These are phyloP conservation scores for Salix udensis DNA, from an alignment of 345 rosid species.

Conservation along the genomic window DNA sequence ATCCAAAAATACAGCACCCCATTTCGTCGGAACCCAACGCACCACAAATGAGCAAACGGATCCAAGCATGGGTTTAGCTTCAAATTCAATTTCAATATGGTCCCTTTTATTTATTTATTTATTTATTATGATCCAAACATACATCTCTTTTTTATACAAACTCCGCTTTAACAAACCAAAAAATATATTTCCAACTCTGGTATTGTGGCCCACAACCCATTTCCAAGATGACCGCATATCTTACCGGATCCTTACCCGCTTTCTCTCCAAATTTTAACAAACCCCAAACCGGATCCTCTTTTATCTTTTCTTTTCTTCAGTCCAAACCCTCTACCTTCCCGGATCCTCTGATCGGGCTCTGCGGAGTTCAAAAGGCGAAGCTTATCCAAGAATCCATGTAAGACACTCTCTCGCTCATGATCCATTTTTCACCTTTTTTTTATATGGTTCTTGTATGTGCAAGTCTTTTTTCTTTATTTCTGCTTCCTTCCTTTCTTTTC, in stretches of 20 bases:
- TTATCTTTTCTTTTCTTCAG: slow-evolving; percentile 5
- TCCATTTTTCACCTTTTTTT: not conserved
- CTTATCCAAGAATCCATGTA: slow-evolving; percentile 15
- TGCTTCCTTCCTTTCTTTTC: not conserved
- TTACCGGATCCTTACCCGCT: slow-evolving; percentile 12
- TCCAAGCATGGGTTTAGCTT: not conserved
- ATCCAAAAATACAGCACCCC: too few species aligned
- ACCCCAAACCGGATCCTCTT: slow-evolving; percentile 25
- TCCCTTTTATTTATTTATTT: not conserved
- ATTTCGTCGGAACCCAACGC: too few species aligned
- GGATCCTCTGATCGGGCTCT: slow-evolving; percentile 55
- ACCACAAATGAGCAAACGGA: too few species aligned
- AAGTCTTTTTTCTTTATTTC: not conserved
- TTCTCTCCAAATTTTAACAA: slow-evolving; percentile 2
- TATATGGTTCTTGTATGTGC: not conserved
- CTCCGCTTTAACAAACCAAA: not conserved
- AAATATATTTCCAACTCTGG: not conserved
- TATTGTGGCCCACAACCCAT: slow-evolving; percentile 9
- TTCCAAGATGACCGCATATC: not conserved
- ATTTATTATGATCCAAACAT: not conserved
- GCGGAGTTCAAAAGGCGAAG: not conserved
- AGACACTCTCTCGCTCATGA: slow-evolving; percentile 14
- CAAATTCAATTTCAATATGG: not conserved
- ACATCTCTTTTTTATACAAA: not conserved
- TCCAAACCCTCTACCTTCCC: slow-evolving; percentile 31